Evolutionary conservation across 2,329 filamentous ascomycete species (phyloP), one percentile per base, ranked within the genome.

Genomic region (Aspergillus sp.): DNA sequence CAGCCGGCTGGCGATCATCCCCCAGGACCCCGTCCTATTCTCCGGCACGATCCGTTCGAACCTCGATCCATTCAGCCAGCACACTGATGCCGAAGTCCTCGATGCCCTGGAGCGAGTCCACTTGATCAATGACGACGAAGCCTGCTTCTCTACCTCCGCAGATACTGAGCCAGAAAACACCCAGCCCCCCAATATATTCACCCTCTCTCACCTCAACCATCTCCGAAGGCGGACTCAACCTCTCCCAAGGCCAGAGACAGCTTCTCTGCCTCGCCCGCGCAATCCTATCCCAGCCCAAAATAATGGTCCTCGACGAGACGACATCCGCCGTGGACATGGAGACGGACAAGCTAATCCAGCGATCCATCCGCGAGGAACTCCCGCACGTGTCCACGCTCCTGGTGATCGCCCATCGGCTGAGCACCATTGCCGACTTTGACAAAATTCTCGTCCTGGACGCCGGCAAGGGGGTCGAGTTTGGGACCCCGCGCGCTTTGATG

Each of bases 281-380:
- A 40, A 86, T 88, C 53, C 79, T 88, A 19, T 76, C 79, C 0
- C 76, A 82, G 0, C 85, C 86, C 6, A 84, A 85, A 58, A 81
- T 90, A 55, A 84, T 90, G 77, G 81, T 90, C 2, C 76, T 90
- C 2, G 86, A 90, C 60, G 86, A 90, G 68, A 86, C 86, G 1
- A 90, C 86, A 0, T 83, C 79, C 5, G 85, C 86, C 0, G 85
- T 90, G 4, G 86, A 89, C 63, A 87, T 88, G 81, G 71, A 75
- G 30, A 89, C 86, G 0, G 86, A 90, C 62, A 70, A 75, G 2
- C 74, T 87, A 26, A 89, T 89, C 56, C 85, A 89, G 68, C 76
- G 81, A 8, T 81, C 76, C 44, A 88, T 89, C 54, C 74, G 84
- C 27, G 81, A 85, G 58, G 83, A 87, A 61, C 87, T 88, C 27